Conservation (phyloP, 176 grass and related monocot species). For the Rhynchospora tenuis region DNA sequence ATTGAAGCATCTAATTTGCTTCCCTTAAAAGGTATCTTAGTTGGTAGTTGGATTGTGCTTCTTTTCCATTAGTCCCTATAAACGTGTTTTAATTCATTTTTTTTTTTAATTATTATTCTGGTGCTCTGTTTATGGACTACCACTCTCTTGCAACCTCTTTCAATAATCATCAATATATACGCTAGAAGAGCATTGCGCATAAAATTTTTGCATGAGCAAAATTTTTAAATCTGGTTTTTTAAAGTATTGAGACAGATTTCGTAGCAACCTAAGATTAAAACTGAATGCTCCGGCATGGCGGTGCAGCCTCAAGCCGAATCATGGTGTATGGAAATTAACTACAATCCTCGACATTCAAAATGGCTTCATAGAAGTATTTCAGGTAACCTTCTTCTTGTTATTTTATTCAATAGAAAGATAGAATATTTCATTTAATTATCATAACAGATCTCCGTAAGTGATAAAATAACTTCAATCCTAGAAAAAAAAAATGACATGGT, state of each 20-base stretch:
- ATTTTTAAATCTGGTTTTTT: not conserved
- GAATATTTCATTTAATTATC: conserved; percentile 11
- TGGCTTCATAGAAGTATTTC: conserved; percentile 88
- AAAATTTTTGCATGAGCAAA: not conserved
- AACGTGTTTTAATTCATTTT: not conserved
- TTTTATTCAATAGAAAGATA: not conserved
- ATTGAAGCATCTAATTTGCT: conserved; percentile 19
- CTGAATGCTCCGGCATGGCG: not conserved
- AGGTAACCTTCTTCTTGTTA: conserved; percentile 31
- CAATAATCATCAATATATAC: not conserved
- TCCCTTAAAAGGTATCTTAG: conserved; percentile 14
- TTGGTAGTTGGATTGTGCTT: conserved; percentile 9
- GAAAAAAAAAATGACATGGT: not conserved
- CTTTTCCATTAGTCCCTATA: not conserved
- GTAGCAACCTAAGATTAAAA: not conserved
- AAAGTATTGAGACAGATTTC: not conserved
- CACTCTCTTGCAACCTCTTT: conserved; percentile 8
- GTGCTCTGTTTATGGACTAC: conserved; percentile 10
- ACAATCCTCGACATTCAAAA: conserved; percentile 90
- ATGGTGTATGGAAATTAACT: conserved; percentile 82
- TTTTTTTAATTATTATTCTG: not conserved
- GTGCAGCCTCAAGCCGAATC: conserved; percentile 22
- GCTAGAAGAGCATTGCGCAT: not conserved
- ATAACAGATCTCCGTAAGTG: not conserved
- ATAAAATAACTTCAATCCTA: not conserved